phyloP scores from a whole-genome alignment of 2,329 filamentous ascomycete genomes.

The Cephalotrichum gorgonifer region DNA sequence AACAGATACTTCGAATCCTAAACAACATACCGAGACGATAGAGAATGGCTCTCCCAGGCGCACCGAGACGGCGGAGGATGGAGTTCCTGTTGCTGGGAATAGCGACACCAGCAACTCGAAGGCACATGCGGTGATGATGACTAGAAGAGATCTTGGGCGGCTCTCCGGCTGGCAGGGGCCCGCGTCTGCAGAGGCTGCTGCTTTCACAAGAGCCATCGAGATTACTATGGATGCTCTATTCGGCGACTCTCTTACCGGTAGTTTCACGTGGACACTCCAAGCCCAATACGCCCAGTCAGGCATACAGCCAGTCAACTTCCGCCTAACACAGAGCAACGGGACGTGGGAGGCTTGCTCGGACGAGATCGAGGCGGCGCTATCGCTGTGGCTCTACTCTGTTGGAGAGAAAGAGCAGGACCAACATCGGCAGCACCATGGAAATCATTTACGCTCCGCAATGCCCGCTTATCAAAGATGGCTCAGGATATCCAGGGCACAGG shows the following conservation, averaged over 20 bases:
- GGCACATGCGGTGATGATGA: background rate
- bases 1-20: too few species aligned
- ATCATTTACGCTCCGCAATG: background rate
- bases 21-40: background rate
- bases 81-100: too few species aligned
- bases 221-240: background rate
- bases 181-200: background rate
- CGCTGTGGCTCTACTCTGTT: background rate
- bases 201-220: background rate
- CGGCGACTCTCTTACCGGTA: background rate
- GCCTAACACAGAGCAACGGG: background rate
- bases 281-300: background rate
- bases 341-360: background rate
- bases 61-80: background rate
- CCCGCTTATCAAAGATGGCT: background rate
- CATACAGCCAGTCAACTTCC: background rate
- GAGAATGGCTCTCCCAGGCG: too few species aligned
- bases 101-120: background rate
- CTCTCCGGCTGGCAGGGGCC: background rate
- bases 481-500: background rate
- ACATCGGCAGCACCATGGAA: background rate
- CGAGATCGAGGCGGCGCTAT: background rate
- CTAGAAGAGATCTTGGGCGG: background rate
- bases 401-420: background rate
- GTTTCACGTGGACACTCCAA: background rate